phyloP scores from a whole-genome alignment of 2,329 filamentous ascomycete species.

The Biscogniauxia mediterranea region DNA sequence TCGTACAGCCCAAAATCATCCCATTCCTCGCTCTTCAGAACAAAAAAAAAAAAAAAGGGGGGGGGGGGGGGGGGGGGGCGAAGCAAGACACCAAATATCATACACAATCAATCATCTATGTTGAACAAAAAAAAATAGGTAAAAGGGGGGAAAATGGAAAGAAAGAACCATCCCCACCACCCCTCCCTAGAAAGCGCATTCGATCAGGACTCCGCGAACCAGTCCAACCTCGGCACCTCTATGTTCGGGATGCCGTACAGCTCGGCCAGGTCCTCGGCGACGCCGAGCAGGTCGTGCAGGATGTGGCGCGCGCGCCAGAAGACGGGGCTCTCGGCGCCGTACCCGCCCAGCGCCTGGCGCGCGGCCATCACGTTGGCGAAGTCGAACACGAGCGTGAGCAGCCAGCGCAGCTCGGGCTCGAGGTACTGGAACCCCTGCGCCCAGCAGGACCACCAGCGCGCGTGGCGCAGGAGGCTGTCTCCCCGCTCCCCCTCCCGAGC shows the following conservation, averaged over 20 bases:
- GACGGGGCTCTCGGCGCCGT: constrained; percentile 3
- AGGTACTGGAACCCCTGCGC: constrained; percentile 19
- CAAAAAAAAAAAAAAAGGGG: background rate
- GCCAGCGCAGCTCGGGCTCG: constrained; percentile 21
- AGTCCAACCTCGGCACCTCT: constrained; percentile 6
- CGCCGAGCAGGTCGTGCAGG: constrained; percentile 13
- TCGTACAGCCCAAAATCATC: background rate
- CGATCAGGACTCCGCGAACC: background rate
- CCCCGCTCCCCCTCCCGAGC: background rate
- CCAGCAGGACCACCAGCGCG: constrained; percentile 20
- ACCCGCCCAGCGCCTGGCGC: constrained; percentile 5
- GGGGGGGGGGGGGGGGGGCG: too few relatives aligned
- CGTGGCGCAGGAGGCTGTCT: constrained; percentile 11
- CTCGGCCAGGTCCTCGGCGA: constrained; percentile 14
- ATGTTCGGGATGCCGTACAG: constrained; percentile 15
- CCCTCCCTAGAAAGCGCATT: too few relatives aligned
- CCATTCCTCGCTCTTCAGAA: background rate
- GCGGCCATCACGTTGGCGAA: constrained; percentile 13
- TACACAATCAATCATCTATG: too few relatives aligned
- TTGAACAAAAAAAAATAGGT: background rate
- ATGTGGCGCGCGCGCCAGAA: constrained; percentile 17
- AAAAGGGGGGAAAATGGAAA: background rate
- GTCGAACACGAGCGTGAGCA: constrained; percentile 22
- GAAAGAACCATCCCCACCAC: background rate
- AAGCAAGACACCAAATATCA: too few relatives aligned